Evolutionary conservation across 2,329 filamentous ascomycete species (phyloP).

Genomic region (Epichloe typhina): DNA sequence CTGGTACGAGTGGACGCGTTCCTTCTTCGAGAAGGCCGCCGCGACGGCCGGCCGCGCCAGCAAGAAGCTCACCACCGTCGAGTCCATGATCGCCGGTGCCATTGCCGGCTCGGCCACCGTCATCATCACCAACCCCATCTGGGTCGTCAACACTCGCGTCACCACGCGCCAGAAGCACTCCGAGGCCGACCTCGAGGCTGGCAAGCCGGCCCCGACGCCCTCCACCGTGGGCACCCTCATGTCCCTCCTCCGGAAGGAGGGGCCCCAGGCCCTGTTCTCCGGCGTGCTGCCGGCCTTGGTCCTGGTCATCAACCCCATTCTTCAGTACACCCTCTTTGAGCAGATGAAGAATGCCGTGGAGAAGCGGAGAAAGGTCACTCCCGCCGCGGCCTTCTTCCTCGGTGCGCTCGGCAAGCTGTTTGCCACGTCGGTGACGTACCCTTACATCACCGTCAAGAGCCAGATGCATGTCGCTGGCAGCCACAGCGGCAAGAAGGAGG

Average conservation of each 20-base stretch:
- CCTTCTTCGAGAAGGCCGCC: constrained; percentile 72
- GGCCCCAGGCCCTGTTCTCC: constrained; percentile 71
- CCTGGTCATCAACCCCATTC: constrained; percentile 92
- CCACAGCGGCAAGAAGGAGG: constrained; percentile 63
- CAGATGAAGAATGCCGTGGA: constrained; percentile 90
- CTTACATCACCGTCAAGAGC: constrained; percentile 98
- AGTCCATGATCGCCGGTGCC: constrained; percentile 91
- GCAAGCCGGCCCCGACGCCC: constrained; percentile 30
- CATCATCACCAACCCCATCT: constrained; percentile 94
- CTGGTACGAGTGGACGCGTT: constrained; percentile 96
- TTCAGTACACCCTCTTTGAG: constrained; percentile 98
- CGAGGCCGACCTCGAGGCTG: constrained; percentile 29
- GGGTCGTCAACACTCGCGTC: constrained; percentile 98
- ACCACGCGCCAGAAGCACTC: constrained; percentile 63
- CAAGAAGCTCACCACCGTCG: constrained; percentile 76
- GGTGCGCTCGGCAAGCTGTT: constrained; percentile 90
- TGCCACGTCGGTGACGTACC: constrained; percentile 88
- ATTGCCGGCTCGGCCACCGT: constrained; percentile 90
- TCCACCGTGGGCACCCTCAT: constrained; percentile 73
- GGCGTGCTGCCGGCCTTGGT: constrained; percentile 88
- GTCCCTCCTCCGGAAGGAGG: constrained; percentile 70
- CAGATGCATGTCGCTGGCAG: constrained; percentile 78
- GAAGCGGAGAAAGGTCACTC: constrained; percentile 59
- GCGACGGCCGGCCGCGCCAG: constrained; percentile 56
- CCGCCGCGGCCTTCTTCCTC: constrained; percentile 77